A percentile compares a stretch with the other conserved stretches of the same genome.
Evolutionary conservation across 192 early-diverging fungal species (phyloP).

Genomic region (Backusella psychrophila): DNA sequence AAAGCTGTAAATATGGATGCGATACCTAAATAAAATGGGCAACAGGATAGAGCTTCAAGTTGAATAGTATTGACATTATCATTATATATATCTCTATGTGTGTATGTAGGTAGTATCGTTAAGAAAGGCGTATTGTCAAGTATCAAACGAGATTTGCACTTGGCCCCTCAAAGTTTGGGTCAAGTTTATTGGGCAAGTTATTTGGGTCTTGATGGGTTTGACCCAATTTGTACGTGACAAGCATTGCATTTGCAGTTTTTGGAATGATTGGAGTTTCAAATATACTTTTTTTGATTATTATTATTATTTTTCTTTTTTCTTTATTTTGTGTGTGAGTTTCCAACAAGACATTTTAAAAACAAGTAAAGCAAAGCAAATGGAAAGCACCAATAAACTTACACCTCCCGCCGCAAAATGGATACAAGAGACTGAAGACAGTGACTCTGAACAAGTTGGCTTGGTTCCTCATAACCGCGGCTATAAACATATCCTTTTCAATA

Average conservation of each 20-base stretch:
- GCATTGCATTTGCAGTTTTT: not conserved
- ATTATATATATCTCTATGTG: no score
- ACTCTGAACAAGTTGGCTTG: conserved; percentile 43
- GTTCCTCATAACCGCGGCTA: conserved; percentile 68
- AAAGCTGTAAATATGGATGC: no score
- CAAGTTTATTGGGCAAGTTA: not conserved
- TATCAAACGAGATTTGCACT: no score
- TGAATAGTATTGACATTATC: no score
- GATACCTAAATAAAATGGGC: no score
- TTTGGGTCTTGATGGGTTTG: not conserved
- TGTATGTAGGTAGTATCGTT: no score
- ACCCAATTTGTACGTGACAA: not conserved
- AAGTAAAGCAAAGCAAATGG: not conserved
- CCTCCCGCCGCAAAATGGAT: conserved; percentile 31
- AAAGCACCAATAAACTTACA: not conserved
- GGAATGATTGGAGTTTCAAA: not conserved
- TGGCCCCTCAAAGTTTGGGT: no score
- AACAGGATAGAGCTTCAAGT: no score
- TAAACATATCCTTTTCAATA: conserved; percentile 51
- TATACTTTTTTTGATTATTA: not conserved
- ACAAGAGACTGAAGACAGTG: conserved; percentile 30
- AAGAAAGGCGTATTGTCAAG: no score
- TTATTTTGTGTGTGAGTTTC: not conserved
- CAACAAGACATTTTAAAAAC: not conserved
- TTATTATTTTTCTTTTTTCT: not conserved